phyloP scores from a whole-genome alignment of 352 stramenopile genomes.

The Pythium graminicola region DNA sequence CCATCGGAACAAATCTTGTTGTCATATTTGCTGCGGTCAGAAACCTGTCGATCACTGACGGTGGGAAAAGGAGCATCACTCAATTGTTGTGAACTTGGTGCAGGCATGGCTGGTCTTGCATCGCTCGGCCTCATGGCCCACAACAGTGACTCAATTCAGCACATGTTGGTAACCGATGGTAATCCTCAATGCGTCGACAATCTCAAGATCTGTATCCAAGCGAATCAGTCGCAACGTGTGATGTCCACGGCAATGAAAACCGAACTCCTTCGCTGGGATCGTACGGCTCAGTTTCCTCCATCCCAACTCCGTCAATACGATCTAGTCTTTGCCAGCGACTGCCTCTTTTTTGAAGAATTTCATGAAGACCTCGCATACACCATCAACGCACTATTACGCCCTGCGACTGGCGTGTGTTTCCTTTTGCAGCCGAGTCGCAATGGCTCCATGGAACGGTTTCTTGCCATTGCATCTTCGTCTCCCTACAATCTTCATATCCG shows the following conservation, averaged over 20 bases:
- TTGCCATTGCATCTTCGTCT: conserved; percentile 30
- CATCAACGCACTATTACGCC: conserved; percentile 49
- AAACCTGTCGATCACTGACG: conserved; percentile 27
- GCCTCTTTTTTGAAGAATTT: conserved; percentile 85
- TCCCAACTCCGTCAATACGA: conserved; percentile 55
- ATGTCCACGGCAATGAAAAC: conserved; percentile 12
- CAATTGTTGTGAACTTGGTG: conserved; percentile 63
- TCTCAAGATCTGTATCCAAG: conserved; percentile 48
- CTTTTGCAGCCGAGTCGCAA: conserved; percentile 69
- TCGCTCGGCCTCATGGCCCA: conserved; percentile 57
- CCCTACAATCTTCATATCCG: conserved; percentile 30
- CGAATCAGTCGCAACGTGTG: conserved; percentile 33
- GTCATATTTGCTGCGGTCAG: conserved; percentile 44
- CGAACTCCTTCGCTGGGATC: conserved; percentile 69
- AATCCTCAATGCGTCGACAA: conserved; percentile 68
- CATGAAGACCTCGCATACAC: conserved; percentile 67
- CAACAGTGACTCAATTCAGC: conserved; percentile 28
- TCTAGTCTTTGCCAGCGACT: conserved; percentile 77
- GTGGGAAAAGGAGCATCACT: conserved; percentile 11
- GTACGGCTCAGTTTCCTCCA: conserved; percentile 23
- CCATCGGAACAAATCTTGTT: conserved; percentile 73
- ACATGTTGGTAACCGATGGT: conserved; percentile 66
- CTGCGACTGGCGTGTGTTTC: conserved; percentile 40
- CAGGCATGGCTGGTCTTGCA: conserved; percentile 70
- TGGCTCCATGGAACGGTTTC: conserved; percentile 75